Evolutionary conservation across 805 yeast species (phyloP).

Genomic region (Myxozyma mucilagina): DNA sequence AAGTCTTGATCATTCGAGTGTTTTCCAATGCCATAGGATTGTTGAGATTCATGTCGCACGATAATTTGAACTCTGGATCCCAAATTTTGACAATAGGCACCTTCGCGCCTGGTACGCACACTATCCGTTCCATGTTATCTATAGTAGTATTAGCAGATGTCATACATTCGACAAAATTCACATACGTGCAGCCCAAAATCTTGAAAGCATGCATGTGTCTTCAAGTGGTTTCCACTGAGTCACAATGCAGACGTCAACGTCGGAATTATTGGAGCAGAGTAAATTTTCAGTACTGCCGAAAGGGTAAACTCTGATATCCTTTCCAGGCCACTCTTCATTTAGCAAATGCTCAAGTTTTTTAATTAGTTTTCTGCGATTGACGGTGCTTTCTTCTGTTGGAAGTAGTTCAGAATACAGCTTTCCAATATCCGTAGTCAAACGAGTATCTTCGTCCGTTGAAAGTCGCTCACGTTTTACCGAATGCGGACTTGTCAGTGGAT

Average conservation of each 20-base stretch:
- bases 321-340: conserved; percentile 32
- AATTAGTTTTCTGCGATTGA: conserved; percentile 20
- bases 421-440: conserved; percentile 23
- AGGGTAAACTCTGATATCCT: conserved; percentile 22
- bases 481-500: conserved; percentile 18
- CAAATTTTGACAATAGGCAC: conserved; percentile 36
- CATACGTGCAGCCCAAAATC: conserved; percentile 30
- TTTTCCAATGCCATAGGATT: conserved; percentile 34
- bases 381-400: conserved; percentile 23
- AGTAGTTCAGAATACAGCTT: conserved; percentile 16
- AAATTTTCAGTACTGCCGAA: conserved; percentile 35
- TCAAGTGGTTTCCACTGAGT: conserved; percentile 26
- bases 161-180: not conserved
- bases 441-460: conserved; percentile 13
- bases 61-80: conserved; percentile 33
- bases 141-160: not conserved
- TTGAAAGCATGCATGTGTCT: conserved; percentile 30
- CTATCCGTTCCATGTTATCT: conserved; percentile 32
- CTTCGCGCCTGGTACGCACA: conserved; percentile 35
- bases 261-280: conserved; percentile 31
- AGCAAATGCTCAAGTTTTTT: conserved; percentile 28
- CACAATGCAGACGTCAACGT: conserved; percentile 34
- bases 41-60: conserved; percentile 36
- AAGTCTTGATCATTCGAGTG: conserved; percentile 33
- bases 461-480: conserved; percentile 12